These are phyloP conservation scores for Heritiera fomes DNA, from an alignment of 345 rosid genomes.

Conservation along the genomic window DNA sequence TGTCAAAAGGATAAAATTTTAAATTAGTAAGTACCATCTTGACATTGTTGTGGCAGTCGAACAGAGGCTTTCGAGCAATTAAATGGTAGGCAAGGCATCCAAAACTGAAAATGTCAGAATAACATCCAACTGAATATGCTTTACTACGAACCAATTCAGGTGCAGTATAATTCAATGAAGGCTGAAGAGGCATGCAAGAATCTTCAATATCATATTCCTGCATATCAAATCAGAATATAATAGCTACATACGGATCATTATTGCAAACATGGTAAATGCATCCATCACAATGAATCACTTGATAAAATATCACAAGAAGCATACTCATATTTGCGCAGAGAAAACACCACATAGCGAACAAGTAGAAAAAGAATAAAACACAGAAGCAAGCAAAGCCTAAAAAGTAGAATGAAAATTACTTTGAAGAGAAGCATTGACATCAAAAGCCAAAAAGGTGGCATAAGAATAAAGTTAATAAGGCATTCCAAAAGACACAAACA, in stretches of 20 bases:
- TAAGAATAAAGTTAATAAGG: not conserved
- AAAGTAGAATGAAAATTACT: not conserved
- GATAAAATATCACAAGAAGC: not conserved
- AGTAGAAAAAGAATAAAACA: conserved; percentile 4
- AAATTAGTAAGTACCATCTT: conserved; percentile 66
- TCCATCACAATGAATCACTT: not conserved
- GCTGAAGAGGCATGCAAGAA: conserved; percentile 88
- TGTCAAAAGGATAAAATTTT: conserved; percentile 4
- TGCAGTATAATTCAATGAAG: conserved; percentile 87
- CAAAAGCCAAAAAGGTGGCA: not conserved
- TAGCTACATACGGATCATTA: conserved; percentile 1
- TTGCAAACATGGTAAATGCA: not conserved
- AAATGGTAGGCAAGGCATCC: conserved; percentile 93
- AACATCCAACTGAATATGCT: conserved; percentile 64
- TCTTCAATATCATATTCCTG: conserved; percentile 99
- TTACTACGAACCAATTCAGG: conserved; percentile 88
- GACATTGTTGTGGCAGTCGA: conserved; percentile 94
- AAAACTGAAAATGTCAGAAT: conserved; percentile 92
- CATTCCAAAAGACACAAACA: conserved; percentile 8
- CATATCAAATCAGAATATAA: conserved; percentile 25
- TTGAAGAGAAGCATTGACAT: not conserved
- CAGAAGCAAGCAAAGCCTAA: not conserved
- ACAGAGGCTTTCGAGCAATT: conserved; percentile 84
- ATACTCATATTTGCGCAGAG: not conserved
- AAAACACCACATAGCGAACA: not conserved